Percentiles rank a stretch among this genome's conserved stretches.
These are phyloP conservation scores for Dactylellina parvicollis DNA, from an alignment of 2,329 filamentous ascomycete genomes.

Conservation along the genomic window DNA sequence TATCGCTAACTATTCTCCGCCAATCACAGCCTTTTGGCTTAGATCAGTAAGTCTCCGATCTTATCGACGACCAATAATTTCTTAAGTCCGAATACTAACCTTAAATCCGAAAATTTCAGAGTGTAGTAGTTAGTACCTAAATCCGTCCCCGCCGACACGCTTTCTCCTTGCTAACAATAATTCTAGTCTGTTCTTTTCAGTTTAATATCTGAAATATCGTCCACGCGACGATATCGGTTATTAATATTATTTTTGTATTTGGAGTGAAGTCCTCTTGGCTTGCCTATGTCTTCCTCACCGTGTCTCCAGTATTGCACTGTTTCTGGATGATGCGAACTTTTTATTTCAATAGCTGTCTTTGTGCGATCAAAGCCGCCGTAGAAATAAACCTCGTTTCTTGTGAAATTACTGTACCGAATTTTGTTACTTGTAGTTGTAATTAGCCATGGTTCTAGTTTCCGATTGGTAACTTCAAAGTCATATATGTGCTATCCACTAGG, in stretches of 20 bases:
- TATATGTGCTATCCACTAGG: no score
- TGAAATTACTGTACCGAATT: no score
- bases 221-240: conserved; percentile 54
- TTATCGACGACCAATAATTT: background rate
- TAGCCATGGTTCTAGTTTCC: no score
- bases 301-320: conserved; percentile 54
- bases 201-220: conserved; percentile 55
- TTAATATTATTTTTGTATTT: conserved; percentile 53
- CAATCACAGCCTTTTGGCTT: background rate
- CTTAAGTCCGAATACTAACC: background rate
- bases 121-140: no score
- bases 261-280: conserved; percentile 49
- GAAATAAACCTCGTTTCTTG: no score
- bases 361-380: conserved; percentile 36
- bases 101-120: background rate
- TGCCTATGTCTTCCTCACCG: conserved; percentile 50
- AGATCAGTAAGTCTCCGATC: background rate
- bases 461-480: no score
- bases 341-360: conserved; percentile 38
- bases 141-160: no score
- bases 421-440: no score
- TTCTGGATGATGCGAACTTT: conserved; percentile 40
- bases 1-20: no score
- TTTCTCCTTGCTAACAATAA: no score
- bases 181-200: conserved; percentile 52